phyloP scores from a whole-genome alignment of 805 yeast genomes.

The Saturnispora galanensis region DNA sequence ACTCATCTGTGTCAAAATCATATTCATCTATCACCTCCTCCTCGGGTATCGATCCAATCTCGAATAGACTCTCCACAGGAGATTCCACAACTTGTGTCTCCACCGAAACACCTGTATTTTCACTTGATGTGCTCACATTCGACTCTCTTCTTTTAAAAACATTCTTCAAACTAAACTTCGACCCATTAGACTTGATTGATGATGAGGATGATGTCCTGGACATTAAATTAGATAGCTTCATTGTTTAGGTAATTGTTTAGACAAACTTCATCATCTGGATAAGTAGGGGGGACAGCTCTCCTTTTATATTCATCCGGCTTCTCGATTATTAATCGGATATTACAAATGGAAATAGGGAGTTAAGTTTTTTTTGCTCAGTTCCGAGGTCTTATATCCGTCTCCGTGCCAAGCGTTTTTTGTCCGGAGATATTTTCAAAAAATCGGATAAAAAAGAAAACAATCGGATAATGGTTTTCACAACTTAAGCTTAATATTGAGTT shows the following conservation, averaged over 20 bases:
- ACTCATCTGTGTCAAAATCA: constrained; percentile 1
- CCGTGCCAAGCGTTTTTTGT: too few species aligned
- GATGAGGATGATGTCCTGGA: constrained; percentile 1
- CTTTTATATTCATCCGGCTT: background rate
- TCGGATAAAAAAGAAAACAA: too few species aligned
- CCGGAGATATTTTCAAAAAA: too few species aligned
- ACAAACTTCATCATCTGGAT: background rate
- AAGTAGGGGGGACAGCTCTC: background rate
- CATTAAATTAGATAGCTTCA: constrained; percentile 1
- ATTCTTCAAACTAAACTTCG: background rate
- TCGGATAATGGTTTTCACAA: too few species aligned
- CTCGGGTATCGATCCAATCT: background rate
- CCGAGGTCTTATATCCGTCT: background rate
- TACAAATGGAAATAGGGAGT: background rate
- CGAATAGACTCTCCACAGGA: background rate
- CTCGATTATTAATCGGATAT: constrained; percentile 1
- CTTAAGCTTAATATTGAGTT: too few species aligned
- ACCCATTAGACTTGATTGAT: constrained; percentile 1
- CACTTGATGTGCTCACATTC: background rate
- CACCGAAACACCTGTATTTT: too few species aligned
- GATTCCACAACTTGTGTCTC: background rate
- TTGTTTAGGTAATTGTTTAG: background rate
- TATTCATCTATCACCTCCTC: background rate
- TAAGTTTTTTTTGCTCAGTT: background rate
- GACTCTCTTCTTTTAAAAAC: constrained; percentile 3